Percentiles rank a stretch among this genome's conserved stretches.
Evolutionary conservation across 1,284 basidiomycete species (phyloP).

Genomic region (Microbotryomycetes sp.): DNA sequence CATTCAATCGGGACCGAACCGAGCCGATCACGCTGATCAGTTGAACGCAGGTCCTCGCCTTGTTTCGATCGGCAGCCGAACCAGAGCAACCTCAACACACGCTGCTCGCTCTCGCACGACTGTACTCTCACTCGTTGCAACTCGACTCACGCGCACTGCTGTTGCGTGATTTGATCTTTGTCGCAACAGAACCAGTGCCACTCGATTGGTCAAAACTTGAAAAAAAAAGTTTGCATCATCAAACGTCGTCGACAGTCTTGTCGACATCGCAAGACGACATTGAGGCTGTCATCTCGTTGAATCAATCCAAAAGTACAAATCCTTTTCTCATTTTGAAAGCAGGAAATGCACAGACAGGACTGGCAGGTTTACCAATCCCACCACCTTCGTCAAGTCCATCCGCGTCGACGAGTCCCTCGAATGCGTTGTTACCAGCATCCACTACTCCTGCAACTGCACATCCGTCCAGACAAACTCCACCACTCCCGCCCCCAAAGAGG

Average conservation of each 20-base stretch:
- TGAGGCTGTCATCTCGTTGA: background rate
- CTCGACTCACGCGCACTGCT: background rate
- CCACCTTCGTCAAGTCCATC: background rate
- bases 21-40: background rate
- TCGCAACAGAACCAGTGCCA: background rate
- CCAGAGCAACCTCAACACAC: background rate
- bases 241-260: no score
- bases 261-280: no score
- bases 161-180: background rate
- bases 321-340: no score
- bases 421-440: background rate
- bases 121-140: background rate
- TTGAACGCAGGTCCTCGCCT: background rate
- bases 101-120: background rate
- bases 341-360: no score
- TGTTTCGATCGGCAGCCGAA: background rate
- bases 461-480: background rate
- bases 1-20: no score
- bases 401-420: background rate
- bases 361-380: no score
- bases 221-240: no score
- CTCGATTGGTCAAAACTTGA: no score
- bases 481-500: background rate
- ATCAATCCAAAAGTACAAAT: no score
- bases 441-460: background rate